Conservation (phyloP, 148 eudicot species). For the Camellia granthamiana region DNA sequence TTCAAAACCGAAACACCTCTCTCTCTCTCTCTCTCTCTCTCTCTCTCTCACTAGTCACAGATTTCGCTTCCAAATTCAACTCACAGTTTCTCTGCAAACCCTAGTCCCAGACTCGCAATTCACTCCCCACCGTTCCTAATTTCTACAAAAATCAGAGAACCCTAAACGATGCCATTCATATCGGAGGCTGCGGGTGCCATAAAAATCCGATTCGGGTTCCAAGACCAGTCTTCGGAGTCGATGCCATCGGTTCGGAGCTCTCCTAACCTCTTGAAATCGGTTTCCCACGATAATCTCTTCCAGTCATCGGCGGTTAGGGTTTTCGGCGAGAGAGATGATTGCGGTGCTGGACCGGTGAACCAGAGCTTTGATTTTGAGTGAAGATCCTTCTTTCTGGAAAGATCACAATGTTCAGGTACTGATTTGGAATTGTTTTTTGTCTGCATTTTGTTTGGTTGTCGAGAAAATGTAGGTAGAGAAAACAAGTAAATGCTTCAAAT, state of each 20-base stretch:
- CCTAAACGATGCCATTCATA: constrained; percentile 44
- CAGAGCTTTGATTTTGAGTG: constrained; percentile 66
- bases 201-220: constrained; percentile 57
- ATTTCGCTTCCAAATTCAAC: not conserved
- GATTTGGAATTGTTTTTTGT: no score
- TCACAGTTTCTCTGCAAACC: not conserved
- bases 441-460: no score
- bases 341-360: constrained; percentile 19
- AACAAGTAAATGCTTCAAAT: no score
- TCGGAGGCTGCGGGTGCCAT: constrained; percentile 62
- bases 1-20: not conserved
- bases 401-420: no score
- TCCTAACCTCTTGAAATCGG: constrained; percentile 52
- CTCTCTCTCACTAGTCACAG: not conserved
- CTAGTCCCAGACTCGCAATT: not conserved
- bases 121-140: not conserved
- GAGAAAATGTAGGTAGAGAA: no score
- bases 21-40: no score
- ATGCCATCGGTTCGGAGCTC: constrained; percentile 37
- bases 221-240: constrained; percentile 38
- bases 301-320: constrained; percentile 45
- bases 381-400: constrained; percentile 69
- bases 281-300: constrained; percentile 37
- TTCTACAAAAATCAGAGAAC: not conserved
- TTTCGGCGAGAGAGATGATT: constrained; percentile 33